Evolutionary conservation across 495 filamentous ascomycete species (phyloP).

Genomic region (Neurospora terricola): DNA sequence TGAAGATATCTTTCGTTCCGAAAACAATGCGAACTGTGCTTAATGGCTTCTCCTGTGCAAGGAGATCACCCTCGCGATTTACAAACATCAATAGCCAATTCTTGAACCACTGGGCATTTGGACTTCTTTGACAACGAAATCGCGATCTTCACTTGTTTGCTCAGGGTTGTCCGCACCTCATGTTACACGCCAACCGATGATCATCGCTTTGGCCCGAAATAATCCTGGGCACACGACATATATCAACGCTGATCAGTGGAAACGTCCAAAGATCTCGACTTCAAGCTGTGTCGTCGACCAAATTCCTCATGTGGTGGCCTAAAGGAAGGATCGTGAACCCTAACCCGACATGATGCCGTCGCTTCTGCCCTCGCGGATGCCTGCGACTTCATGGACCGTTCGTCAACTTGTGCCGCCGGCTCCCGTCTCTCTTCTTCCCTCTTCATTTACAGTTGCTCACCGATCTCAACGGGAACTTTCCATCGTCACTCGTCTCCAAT

Average conservation of each 20-base stretch:
- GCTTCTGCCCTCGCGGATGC: background rate
- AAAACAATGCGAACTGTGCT: background rate
- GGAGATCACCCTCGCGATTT: background rate
- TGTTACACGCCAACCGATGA: background rate
- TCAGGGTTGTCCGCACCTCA: background rate
- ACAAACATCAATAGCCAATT: background rate
- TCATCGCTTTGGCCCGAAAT: background rate
- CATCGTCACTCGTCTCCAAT: background rate
- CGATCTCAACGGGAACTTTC: background rate
- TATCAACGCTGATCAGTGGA: background rate
- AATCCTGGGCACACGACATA: background rate
- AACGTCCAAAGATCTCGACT: background rate
- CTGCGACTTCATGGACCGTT: background rate
- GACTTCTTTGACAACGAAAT: background rate
- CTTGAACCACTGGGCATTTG: background rate
- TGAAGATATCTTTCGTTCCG: background rate
- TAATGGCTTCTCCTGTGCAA: no score
- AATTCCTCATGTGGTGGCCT: background rate
- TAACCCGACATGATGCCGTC: background rate
- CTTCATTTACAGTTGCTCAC: background rate
- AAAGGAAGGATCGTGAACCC: background rate
- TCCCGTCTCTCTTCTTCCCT: background rate
- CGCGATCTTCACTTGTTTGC: background rate
- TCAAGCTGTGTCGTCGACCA: background rate
- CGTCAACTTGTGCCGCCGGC: background rate